Base-by-base conservation (phyloP, 495 filamentous ascomycete species). In the Trichoderma erinaceum region DNA sequence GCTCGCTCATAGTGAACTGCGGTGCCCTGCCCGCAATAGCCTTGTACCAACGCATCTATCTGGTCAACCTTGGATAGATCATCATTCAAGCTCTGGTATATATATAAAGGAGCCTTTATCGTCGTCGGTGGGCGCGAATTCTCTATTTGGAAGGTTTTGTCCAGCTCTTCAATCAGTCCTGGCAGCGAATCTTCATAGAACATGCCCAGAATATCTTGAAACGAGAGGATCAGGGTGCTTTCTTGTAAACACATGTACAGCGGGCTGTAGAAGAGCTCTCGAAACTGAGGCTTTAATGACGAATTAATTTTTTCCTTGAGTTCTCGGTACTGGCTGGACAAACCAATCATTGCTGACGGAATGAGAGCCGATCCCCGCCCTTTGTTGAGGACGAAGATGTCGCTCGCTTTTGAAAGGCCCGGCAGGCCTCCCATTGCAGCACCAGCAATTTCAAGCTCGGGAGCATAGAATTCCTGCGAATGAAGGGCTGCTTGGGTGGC, bases 401-500 rank as follows among this genome's bases (percentile, higher is more conserved):
- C 27, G 29, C 27, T 66, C 0, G 72, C 74, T 8, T 61, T 25
- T 32, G 73, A 13, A 52, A 79, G 75, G 3, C 74, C 50, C 1
- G 70, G 38, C 15, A 75, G 41, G 8, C 80, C 84, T 8, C 84
- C 84, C 8, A 82, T 66, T 0, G 78, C 80, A 68, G 77, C 81
- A 18, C 82, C 84, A 52, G 73, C 74, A 69, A 85, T 78, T 46
- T 79, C 69, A 1, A 86, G 70, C 41, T 85, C 83, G 0, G 83
- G 79, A 0, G 83, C 84, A 70, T 86, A 86, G 4, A 67, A 69
- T 4, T 73, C 72, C 52, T 84, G 83, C 41, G 85, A 68, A 58
- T 81, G 77, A 7, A 77, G 77, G 0, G 83, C 83, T 78, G 77
- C 84, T 48, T 81, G 80, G 0, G 75, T 82, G 0, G 83, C 82